Percentiles rank a stretch among this genome's conserved stretches.
Conservation (phyloP, 2,329 filamentous ascomycete species). For the Hypoxylon sp. region DNA sequence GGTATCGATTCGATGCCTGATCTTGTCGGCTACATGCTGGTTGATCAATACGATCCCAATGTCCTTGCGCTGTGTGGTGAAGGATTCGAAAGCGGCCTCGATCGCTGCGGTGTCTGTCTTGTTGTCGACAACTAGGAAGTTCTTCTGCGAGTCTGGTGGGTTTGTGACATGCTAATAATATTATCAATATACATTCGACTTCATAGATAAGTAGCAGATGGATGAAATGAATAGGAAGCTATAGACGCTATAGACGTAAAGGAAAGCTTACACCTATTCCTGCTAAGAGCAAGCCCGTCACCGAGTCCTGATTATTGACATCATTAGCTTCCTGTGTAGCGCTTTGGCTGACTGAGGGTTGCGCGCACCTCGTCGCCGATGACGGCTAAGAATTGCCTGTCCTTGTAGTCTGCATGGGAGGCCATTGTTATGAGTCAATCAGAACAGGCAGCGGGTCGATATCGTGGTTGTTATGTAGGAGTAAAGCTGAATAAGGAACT, state of each 20-base stretch:
- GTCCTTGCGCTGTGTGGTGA: constrained; percentile 90
- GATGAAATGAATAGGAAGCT: neutral
- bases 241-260: neutral
- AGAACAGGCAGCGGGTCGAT: constrained; percentile 11
- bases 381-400: constrained; percentile 94
- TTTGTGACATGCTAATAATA: constrained; percentile 81
- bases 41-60: constrained; percentile 98
- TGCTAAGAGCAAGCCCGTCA: constrained; percentile 92
- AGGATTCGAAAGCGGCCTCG: constrained; percentile 87
- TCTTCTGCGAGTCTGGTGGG: constrained; percentile 90
- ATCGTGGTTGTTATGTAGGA: constrained; percentile 1
- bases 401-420: constrained; percentile 71
- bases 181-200: constrained; percentile 4
- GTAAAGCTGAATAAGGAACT: neutral
- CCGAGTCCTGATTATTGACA: constrained; percentile 75
- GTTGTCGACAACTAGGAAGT: constrained; percentile 94
- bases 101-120: constrained; percentile 92
- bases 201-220: no score
- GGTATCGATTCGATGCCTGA: constrained; percentile 87
- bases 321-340: constrained; percentile 12
- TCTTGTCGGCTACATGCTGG: constrained; percentile 96
- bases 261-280: constrained; percentile 79
- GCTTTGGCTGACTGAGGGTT: constrained; percentile 12
- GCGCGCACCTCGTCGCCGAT: constrained; percentile 89
- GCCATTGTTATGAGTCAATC: constrained; percentile 50